Evolutionary conservation across 768 basidiomycete genomes (phyloP).

Genomic region (Harrya chromipes): DNA sequence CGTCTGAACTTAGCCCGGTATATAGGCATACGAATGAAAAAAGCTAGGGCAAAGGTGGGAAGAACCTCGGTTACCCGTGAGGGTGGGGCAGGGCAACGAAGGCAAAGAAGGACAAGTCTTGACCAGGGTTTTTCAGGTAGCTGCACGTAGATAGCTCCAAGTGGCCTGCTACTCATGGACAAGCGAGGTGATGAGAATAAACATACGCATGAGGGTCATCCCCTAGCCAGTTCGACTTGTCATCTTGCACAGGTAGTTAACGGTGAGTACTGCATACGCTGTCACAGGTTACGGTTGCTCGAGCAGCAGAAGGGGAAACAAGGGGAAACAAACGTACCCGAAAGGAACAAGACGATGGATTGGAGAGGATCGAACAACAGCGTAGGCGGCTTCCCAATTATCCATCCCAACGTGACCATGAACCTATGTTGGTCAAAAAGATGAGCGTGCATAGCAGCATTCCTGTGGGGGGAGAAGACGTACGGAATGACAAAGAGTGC

Average conservation of each 20-base stretch:
- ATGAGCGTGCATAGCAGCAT: constrained; percentile 7
- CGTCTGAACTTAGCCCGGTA: no score
- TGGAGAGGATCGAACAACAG: constrained; percentile 88
- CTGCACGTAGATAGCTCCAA: no score
- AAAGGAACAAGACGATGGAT: constrained; percentile 36
- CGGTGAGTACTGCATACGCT: constrained; percentile 58
- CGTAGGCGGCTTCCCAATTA: constrained; percentile 71
- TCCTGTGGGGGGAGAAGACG: constrained; percentile 18
- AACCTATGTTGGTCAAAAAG: constrained; percentile 39
- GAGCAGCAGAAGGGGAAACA: neutral
- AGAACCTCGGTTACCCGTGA: no score
- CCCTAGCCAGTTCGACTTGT: constrained; percentile 93
- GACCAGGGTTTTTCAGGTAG: no score
- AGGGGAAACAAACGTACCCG: constrained; percentile 23
- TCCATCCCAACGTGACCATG: constrained; percentile 79
- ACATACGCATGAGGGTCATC: constrained; percentile 64
- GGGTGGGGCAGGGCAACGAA: no score
- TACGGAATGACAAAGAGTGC: constrained; percentile 66
- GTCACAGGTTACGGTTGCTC: neutral
- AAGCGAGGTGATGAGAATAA: neutral
- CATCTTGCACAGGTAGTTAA: constrained; percentile 83
- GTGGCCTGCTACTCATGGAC: no score
- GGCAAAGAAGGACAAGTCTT: no score
- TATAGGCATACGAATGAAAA: no score
- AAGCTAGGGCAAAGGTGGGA: no score